Evolutionary conservation across 192 early-diverging fungal species (phyloP), one percentile per base, ranked within the genome.

Genomic region (Jimgerdemannia flammicorona): DNA sequence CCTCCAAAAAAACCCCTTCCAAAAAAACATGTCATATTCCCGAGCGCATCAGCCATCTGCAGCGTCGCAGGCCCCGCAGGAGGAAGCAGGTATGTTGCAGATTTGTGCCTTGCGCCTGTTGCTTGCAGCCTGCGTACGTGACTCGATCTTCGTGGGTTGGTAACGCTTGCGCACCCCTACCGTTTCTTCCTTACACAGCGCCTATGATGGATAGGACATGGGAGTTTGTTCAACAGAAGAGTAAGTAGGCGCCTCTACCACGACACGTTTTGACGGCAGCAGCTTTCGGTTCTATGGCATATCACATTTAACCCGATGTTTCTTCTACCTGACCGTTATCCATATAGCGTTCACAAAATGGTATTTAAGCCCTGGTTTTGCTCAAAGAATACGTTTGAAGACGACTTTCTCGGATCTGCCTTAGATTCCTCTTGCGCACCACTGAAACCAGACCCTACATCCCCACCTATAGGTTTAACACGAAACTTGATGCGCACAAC

Each of bases 161-260:
- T 29, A 29, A 29, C 29, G 29, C 29, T 1, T 29, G 29, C 29
- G 29, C 29, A 29, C 29, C 29, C 29, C 29, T 29, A 29, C 29
- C 29, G 29, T 29, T 29, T 29, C 29, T 29, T 29, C 74, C 43
- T 29, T 43, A 9, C 67, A 76, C 77, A 85, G 85, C 87, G 42
- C 83, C 82, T 44, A 77, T 91, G 49, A 90, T 92, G 90, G 92
- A 92, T 71, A 86, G 87, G 69, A 84, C 87, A 43, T 97, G 96
- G 96, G 96, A 98, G 87, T 80, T 74, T 7, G 93, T 96, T 43
- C 97, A 98, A 81, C 92, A 93, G 81, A 98, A 98, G 83, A 98
- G 93, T 92, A 90, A 86, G 88, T 81, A 14, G 29, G 67, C 6
- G 41, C 0, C 14, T 29, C 29, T 10, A 59, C 14, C 14, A 59